Evolutionary conservation across 257 asterid species (phyloP).

Genomic region (Leonotis leonurus): DNA sequence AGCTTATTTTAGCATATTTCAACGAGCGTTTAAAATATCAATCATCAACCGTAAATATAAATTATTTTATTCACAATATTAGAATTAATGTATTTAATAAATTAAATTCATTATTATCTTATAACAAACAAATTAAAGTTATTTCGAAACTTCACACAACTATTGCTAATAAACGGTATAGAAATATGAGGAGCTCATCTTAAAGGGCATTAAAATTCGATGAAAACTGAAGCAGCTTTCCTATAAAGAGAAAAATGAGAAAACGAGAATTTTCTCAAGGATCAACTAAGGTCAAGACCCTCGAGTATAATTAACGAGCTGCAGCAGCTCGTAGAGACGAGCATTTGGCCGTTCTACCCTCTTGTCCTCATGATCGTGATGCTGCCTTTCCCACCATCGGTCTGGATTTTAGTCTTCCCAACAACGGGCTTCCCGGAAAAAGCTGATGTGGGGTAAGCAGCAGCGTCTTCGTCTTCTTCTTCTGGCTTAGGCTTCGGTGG

Average conservation of each 20-base stretch:
- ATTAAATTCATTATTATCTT: too few species aligned
- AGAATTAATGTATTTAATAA: too few species aligned
- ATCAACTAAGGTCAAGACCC: background rate
- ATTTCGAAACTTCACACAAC: too few species aligned
- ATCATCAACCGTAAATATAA: too few species aligned
- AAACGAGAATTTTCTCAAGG: background rate
- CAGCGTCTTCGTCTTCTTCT: constrained; percentile 42
- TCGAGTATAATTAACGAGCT: background rate
- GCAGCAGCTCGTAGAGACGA: background rate
- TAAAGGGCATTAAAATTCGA: too few species aligned
- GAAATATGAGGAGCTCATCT: too few species aligned
- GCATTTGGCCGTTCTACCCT: constrained; percentile 35
- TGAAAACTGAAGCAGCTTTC: background rate
- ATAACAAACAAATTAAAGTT: too few species aligned
- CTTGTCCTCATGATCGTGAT: constrained; percentile 79
- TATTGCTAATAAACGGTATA: too few species aligned
- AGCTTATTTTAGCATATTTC: too few species aligned
- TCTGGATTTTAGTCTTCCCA: constrained; percentile 80
- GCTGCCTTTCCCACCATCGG: constrained; percentile 88
- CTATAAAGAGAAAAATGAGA: background rate
- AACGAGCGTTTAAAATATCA: too few species aligned
- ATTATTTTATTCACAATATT: too few species aligned
- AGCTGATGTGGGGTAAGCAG: constrained; percentile 61
- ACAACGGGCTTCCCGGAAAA: constrained; percentile 92
- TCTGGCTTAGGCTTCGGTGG: constrained; percentile 51